Conservation (phyloP, 2,329 filamentous ascomycete genomes). For the Fusarium vanettenii region DNA sequence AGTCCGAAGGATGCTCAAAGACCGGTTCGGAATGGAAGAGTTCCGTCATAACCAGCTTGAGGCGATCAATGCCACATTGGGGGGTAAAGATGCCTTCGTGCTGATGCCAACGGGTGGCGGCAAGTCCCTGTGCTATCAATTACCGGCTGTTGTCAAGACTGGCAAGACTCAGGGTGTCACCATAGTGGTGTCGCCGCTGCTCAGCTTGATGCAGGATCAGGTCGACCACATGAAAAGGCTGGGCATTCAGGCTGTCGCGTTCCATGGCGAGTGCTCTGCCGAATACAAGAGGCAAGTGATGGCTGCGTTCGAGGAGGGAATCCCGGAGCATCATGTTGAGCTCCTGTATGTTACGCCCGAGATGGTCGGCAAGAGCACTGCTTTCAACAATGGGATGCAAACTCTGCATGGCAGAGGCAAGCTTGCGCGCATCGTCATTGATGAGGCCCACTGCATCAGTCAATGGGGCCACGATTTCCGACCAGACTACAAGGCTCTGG, state of each 20-base stretch:
- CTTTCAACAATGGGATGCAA: conserved; percentile 74
- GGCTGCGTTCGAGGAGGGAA: conserved; percentile 67
- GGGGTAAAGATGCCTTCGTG: conserved; percentile 90
- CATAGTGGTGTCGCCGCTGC: conserved; percentile 89
- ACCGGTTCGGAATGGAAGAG: conserved; percentile 84
- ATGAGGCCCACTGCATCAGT: conserved; percentile 99
- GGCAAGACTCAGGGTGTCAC: conserved; percentile 89
- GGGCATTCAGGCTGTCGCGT: conserved; percentile 81
- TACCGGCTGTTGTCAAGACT: conserved; percentile 85
- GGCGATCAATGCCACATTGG: conserved; percentile 92
- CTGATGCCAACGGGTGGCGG: conserved; percentile 98
- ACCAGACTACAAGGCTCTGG: conserved; percentile 91
- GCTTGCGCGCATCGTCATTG: conserved; percentile 94
- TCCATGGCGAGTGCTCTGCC: conserved; percentile 80
- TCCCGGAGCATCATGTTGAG: conserved; percentile 82
- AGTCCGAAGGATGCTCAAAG: conserved; percentile 80
- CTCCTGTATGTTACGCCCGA: conserved; percentile 96
- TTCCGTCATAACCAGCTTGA: conserved; percentile 94
- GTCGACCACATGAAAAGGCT: conserved; percentile 82
- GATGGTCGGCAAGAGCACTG: conserved; percentile 87
- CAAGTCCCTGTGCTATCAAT: conserved; percentile 95
- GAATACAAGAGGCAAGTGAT: conserved; percentile 76
- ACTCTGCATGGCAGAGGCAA: conserved; percentile 75
- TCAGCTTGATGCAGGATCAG: conserved; percentile 98
- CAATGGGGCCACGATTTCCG: conserved; percentile 99